phyloP scores from a whole-genome alignment of 1,284 basidiomycete species.

The Malassezia nana region DNA sequence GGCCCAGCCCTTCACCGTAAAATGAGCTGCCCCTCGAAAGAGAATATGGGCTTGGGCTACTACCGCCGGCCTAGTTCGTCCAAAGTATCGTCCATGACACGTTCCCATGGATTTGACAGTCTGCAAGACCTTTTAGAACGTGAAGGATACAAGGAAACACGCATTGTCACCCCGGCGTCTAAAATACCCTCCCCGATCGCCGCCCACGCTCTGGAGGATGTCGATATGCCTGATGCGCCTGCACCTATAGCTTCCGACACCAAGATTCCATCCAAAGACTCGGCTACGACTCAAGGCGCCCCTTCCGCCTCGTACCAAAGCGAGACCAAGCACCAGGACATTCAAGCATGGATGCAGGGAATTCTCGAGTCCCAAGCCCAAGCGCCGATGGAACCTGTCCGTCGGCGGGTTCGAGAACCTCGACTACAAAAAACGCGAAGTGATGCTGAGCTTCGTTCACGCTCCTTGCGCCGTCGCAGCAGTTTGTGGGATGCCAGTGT shows the following conservation, averaged over 20 bases:
- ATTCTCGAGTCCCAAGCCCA: background rate
- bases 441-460: background rate
- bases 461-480: constrained; percentile 1
- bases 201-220: background rate
- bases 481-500: constrained; percentile 16
- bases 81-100: background rate
- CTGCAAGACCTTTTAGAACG: constrained; percentile 39
- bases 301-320: background rate
- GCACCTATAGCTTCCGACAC: too few species aligned
- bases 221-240: background rate
- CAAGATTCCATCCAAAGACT: too few species aligned
- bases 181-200: background rate
- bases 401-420: background rate
- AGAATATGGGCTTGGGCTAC: constrained; percentile 5
- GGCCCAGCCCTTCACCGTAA: background rate
- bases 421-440: background rate
- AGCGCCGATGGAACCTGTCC: background rate
- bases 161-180: constrained; percentile 35
- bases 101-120: constrained; percentile 29
- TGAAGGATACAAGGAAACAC: constrained; percentile 45
- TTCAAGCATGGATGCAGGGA: constrained; percentile 13
- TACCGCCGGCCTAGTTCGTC: background rate
- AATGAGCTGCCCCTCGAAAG: background rate
- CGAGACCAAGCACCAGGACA: background rate
- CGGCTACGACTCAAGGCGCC: too few species aligned